Evolutionary conservation across 2,329 filamentous ascomycete species (phyloP), one percentile per base, ranked within the genome.

Genomic region (Cryphonectria naterciae): DNA sequence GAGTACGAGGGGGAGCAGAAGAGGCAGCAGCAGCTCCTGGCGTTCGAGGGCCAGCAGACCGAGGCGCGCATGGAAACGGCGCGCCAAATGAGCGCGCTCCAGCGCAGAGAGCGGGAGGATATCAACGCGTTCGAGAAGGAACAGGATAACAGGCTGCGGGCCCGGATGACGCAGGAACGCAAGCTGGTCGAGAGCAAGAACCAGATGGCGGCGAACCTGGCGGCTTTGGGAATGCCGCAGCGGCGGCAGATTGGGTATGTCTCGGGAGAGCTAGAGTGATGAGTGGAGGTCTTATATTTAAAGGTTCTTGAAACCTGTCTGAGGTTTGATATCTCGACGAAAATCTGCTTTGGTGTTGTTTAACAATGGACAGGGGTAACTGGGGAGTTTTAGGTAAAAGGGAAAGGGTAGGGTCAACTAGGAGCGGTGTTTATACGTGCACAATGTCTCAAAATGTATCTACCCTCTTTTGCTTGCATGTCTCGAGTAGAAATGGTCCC

Each of bases 241-340:
- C 78, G 85, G 74, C 81, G 83, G 73, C 85, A 87, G 80, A 85
- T 88, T 79, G 87, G 87, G n/a, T 89, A 83, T 73, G 82, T 89
- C 43, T 84, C 84, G 62, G 83, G 82, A 64, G 87, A 88, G 79
- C 70, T 88, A 76, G 83, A 83, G 72, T 85, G 75, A 76, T 56
- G 32, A 32, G 32, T 32, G 32, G 6, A n/a, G 41, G 32, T 28
- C 22, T 28, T 17, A 15, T 43, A n/a, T 35, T 32, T 32, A 32
- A 22, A n/a, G 46, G 25, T 17, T 49, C 46, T 22, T n/a, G n/a
- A 41, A 58, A 62, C 28, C 37, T 28, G 54, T 25, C 25, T 15
- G 67, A 56, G 56, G 35, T 32, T 49, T 49, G 37, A 37, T 43
- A 39, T 54, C n/a, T 68, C 7, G 69, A 65, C 39, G 41, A 61